phyloP scores from a whole-genome alignment of 345 rosid genomes.

The Populus euphratica region DNA sequence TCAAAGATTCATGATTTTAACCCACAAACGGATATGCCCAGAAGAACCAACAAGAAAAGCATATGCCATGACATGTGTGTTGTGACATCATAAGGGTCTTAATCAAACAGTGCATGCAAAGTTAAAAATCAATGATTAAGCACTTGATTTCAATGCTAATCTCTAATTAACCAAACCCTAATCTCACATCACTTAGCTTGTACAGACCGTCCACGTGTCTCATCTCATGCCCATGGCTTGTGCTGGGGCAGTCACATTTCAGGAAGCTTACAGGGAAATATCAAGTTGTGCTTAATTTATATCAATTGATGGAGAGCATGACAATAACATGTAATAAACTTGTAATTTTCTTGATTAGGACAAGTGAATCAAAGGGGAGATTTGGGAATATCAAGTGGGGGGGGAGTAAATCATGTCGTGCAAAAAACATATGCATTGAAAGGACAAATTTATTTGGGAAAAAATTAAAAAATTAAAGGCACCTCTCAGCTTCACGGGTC shows the following conservation, averaged over 20 bases:
- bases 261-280: not conserved
- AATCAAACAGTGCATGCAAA: not conserved
- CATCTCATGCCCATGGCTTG: not conserved
- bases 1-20: not conserved
- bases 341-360: not conserved
- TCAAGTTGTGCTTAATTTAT: not conserved
- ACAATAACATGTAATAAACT: not conserved
- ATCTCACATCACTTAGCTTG: not conserved
- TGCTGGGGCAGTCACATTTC: not conserved
- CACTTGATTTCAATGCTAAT: not conserved
- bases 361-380: not conserved
- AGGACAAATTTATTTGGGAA: not conserved
- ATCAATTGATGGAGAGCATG: not conserved
- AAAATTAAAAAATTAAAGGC: too few species aligned
- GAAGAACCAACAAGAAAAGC: not conserved
- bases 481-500: not conserved
- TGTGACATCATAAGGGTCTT: not conserved
- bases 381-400: not conserved
- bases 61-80: conserved; percentile 2
- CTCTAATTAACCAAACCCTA: not conserved
- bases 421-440: too few species aligned
- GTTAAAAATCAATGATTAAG: conserved; percentile 4
- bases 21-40: not conserved
- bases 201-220: conserved; percentile 13
- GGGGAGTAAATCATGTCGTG: not conserved